Evolutionary conservation across 352 stramenopile genomes (phyloP).

Genomic region (Globisporangium cystogenes): DNA sequence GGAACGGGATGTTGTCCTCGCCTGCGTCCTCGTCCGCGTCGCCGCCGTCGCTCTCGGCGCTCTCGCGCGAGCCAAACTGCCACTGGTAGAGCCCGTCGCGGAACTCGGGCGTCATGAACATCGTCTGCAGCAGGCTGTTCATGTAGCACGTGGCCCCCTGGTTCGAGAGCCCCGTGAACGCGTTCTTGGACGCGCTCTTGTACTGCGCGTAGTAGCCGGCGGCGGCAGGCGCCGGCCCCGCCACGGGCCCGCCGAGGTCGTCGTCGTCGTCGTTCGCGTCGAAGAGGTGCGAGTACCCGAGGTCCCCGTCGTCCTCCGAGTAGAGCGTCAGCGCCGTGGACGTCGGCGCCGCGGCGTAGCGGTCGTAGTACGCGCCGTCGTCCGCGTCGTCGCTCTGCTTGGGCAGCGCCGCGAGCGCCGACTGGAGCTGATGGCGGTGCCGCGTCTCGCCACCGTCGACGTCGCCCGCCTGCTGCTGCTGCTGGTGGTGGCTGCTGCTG

Average conservation of each 20-base stretch:
- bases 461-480: conserved; percentile 6
- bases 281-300: conserved; percentile 46
- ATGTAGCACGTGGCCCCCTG: conserved; percentile 93
- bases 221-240: conserved; percentile 4
- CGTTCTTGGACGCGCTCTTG: conserved; percentile 18
- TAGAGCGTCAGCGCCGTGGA: conserved; percentile 45
- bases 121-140: conserved; percentile 90
- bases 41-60: conserved; percentile 9
- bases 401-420: conserved; percentile 29
- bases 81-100: conserved; percentile 78
- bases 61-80: conserved; percentile 15
- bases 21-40: conserved; percentile 40
- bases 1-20: conserved; percentile 81
- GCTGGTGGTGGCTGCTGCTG: not conserved
- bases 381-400: conserved; percentile 10
- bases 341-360: conserved; percentile 15
- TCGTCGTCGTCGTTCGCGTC: conserved; percentile 28
- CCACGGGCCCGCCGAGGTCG: conserved; percentile 5
- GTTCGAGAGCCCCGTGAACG: conserved; percentile 82
- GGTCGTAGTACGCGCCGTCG: conserved; percentile 13
- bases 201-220: conserved; percentile 4
- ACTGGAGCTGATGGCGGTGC: conserved; percentile 21
- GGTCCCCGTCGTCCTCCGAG: conserved; percentile 21
- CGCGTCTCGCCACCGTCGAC: conserved; percentile 22
- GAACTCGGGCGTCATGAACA: conserved; percentile 90